These are phyloP conservation scores for Talaromyces verruculosus DNA, from an alignment of 2,329 filamentous ascomycete species.

Conservation along the genomic window DNA sequence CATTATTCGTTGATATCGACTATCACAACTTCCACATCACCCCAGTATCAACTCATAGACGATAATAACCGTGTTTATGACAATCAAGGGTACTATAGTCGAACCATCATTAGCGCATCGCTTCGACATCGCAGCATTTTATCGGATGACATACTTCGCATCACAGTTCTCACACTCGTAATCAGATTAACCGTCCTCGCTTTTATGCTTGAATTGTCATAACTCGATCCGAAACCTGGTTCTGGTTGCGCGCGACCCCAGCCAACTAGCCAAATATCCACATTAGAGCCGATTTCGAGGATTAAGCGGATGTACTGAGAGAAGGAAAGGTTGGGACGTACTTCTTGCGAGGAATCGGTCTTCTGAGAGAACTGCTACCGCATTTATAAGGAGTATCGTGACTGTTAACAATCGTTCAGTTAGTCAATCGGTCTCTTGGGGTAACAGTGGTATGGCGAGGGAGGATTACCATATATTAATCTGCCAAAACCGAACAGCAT, in stretches of 20 bases:
- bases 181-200: slow-evolving; percentile 87
- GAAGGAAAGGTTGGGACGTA: slow-evolving; percentile 37
- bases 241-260: slow-evolving; percentile 67
- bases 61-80: slow-evolving; percentile 79
- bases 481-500: slow-evolving; percentile 70
- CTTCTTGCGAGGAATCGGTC: slow-evolving; percentile 85
- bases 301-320: neutral
- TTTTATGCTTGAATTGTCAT: slow-evolving; percentile 75
- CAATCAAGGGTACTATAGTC: slow-evolving; percentile 74
- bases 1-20: slow-evolving; percentile 2
- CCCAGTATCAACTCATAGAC: slow-evolving; percentile 77
- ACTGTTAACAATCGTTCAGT: slow-evolving; percentile 1
- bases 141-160: slow-evolving; percentile 70
- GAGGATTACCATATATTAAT: slow-evolving; percentile 67
- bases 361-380: slow-evolving; percentile 89
- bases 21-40: slow-evolving; percentile 34
- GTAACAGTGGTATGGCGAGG: neutral
- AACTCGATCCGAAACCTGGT: slow-evolving; percentile 71
- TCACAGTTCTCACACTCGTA: slow-evolving; percentile 82
- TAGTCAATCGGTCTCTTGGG: neutral
- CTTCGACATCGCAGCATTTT: neutral
- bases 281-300: neutral
- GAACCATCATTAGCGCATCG: slow-evolving; percentile 1
- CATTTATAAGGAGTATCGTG: slow-evolving; percentile 86
- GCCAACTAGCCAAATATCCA: slow-evolving; percentile 60